A percentile compares a stretch with the other conserved stretches of the same genome.
Conservation (phyloP, 768 basidiomycete genomes). For the Serendipita sp. region DNA sequence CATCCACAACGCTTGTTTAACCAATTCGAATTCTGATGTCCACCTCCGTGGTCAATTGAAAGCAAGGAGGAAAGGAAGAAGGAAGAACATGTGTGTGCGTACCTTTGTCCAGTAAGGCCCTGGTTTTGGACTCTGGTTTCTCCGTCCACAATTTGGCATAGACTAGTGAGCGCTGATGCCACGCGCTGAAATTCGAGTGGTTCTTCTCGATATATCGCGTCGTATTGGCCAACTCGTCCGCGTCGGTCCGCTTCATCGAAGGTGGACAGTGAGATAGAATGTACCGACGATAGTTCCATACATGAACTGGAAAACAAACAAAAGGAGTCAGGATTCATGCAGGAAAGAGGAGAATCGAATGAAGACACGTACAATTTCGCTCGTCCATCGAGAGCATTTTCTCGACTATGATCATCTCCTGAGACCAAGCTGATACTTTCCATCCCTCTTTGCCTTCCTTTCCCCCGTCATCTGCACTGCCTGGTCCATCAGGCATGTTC, state of each 20-base stretch:
- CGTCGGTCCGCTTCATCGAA: slow-evolving; percentile 30
- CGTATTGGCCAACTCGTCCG: slow-evolving; percentile 72
- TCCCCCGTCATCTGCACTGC: slow-evolving; percentile 18
- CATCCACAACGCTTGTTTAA: slow-evolving; percentile 88
- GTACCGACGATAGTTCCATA: slow-evolving; percentile 89
- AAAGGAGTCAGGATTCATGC: not conserved
- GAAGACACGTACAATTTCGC: slow-evolving; percentile 61
- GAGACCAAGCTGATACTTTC: slow-evolving; percentile 69
- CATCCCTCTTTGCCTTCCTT: slow-evolving; percentile 43
- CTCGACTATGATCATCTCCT: slow-evolving; percentile 76
- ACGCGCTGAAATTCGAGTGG: slow-evolving; percentile 96
- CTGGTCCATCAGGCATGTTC: slow-evolving; percentile 63
- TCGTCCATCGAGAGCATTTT: slow-evolving; percentile 84
- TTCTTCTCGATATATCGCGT: slow-evolving; percentile 81
- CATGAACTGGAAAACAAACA: slow-evolving; percentile 46
- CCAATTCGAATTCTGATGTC: slow-evolving; percentile 74
- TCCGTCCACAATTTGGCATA: slow-evolving; percentile 45
- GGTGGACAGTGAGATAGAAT: slow-evolving; percentile 54
- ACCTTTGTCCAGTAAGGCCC: slow-evolving; percentile 21
- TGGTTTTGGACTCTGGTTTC: slow-evolving; percentile 24
- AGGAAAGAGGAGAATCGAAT: not conserved
- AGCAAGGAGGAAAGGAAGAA: not conserved
- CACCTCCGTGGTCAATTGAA: not conserved
- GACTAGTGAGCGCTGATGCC: slow-evolving; percentile 92
- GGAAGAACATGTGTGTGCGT: too few relatives aligned